These are phyloP conservation scores for Jasminum sambac DNA, from an alignment of 257 asterid species.

Conservation along the genomic window DNA sequence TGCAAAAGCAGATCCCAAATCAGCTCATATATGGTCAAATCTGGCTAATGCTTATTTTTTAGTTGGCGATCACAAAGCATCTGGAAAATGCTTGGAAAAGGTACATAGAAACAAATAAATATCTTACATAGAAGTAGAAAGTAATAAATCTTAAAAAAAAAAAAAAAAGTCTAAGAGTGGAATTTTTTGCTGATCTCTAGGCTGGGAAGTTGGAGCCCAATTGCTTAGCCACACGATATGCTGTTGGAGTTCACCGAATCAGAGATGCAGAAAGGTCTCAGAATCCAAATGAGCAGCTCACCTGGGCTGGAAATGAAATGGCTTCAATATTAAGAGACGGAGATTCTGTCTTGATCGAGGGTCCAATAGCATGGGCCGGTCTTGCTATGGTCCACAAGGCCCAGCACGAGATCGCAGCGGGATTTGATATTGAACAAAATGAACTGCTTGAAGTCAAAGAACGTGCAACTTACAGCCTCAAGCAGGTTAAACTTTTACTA, in stretches of 20 bases:
- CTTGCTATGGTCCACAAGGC: constrained; percentile 92
- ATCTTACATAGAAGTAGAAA: too few species aligned
- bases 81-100: constrained; percentile 94
- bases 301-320: constrained; percentile 99
- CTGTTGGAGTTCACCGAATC: constrained; percentile 87
- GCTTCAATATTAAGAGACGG: constrained; percentile 95
- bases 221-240: constrained; percentile 92
- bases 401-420: constrained; percentile 95
- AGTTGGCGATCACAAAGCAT: constrained; percentile 76
- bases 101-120: too few species aligned
- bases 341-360: constrained; percentile 67
- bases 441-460: constrained; percentile 78
- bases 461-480: constrained; percentile 79
- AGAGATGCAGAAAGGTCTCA: constrained; percentile 96
- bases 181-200: constrained; percentile 38
- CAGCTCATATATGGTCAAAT: constrained; percentile 89
- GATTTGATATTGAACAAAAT: constrained; percentile 70
- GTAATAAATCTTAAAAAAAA: too few species aligned
- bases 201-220: constrained; percentile 96
- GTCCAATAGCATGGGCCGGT: constrained; percentile 93
- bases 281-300: constrained; percentile 86
- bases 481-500: constrained; percentile 54
- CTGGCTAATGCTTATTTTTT: constrained; percentile 87
- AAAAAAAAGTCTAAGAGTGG: constrained; percentile 10
- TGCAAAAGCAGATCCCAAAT: constrained; percentile 73